These are phyloP conservation scores for Rhexocercosporidium sp. DNA, from an alignment of 2,329 filamentous ascomycete genomes.

Conservation along the genomic window DNA sequence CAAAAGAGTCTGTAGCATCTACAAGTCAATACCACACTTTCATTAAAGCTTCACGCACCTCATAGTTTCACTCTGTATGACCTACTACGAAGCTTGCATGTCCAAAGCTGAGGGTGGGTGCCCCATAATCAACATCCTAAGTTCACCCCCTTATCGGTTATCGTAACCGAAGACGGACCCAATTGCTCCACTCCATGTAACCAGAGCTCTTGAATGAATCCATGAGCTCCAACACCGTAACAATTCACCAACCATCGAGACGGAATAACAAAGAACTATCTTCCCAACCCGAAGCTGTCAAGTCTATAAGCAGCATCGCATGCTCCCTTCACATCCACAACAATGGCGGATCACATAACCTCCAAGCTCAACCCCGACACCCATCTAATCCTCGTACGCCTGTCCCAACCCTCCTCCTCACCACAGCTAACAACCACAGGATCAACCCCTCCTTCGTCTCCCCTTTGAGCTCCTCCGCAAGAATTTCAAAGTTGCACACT, in stretches of 20 bases:
- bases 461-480: constrained; percentile 92
- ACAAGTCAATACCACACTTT: too few species aligned
- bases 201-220: background rate
- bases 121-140: too few species aligned
- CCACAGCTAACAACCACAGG: constrained; percentile 55
- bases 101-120: too few species aligned
- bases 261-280: background rate
- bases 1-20: too few species aligned
- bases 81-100: too few species aligned
- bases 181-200: background rate
- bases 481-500: constrained; percentile 88
- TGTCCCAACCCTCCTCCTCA: background rate
- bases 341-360: constrained; percentile 65
- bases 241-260: background rate
- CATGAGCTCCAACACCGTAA: background rate
- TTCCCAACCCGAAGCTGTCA: background rate
- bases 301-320: background rate
- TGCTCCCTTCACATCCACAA: constrained; percentile 1
- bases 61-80: too few species aligned
- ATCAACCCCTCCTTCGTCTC: constrained; percentile 91
- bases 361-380: constrained; percentile 75
- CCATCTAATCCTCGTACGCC: constrained; percentile 72
- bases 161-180: constrained; percentile 5
- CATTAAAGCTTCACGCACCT: too few species aligned
- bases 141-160: background rate